These are phyloP conservation scores for Zasmidium citrigriseum DNA, from an alignment of 2,329 filamentous ascomycete genomes.

Conservation along the genomic window DNA sequence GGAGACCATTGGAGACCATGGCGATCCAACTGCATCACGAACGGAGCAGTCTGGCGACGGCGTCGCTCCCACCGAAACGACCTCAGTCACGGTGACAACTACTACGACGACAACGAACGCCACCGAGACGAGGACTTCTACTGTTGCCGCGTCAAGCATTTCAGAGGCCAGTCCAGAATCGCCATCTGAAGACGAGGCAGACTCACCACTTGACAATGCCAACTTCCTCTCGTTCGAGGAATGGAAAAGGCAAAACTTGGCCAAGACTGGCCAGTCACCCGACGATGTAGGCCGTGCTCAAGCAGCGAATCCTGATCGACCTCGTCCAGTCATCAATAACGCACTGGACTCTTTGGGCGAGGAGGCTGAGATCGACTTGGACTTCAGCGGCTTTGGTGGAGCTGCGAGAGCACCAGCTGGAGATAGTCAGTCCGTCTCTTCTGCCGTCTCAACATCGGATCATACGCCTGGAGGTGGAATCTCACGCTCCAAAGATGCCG, in stretches of 20 bases:
- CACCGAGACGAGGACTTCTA: slow-evolving; percentile 1
- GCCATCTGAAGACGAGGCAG: slow-evolving; percentile 57
- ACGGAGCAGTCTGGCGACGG: too few species aligned
- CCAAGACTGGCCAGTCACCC: slow-evolving; percentile 76
- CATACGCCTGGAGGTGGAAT: slow-evolving; percentile 5
- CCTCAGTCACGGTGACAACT: neutral
- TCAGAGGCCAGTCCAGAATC: slow-evolving; percentile 10
- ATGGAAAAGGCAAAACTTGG: slow-evolving; percentile 93
- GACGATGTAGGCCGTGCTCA: slow-evolving; percentile 64
- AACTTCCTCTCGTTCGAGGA: slow-evolving; percentile 97
- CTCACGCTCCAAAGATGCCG: slow-evolving; percentile 76
- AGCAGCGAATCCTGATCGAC: slow-evolving; percentile 49
- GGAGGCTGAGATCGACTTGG: slow-evolving; percentile 80
- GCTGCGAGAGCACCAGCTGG: slow-evolving; percentile 21
- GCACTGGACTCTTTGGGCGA: slow-evolving; percentile 80
- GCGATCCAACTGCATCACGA: too few species aligned
- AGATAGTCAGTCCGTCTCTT: slow-evolving; percentile 2
- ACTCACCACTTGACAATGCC: slow-evolving; percentile 69
- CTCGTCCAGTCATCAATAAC: slow-evolving; percentile 59
- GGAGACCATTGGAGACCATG: too few species aligned
- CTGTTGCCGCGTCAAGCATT: slow-evolving; percentile 1
- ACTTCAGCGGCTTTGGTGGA: slow-evolving; percentile 65
- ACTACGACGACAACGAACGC: neutral
- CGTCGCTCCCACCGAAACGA: neutral
- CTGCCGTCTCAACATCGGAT: slow-evolving; percentile 7